A percentile compares a stretch with the other conserved stretches of the same genome.
Evolutionary conservation across 139 green algal genomes (phyloP).

Genomic region (Raphidocelis subcapitata): DNA sequence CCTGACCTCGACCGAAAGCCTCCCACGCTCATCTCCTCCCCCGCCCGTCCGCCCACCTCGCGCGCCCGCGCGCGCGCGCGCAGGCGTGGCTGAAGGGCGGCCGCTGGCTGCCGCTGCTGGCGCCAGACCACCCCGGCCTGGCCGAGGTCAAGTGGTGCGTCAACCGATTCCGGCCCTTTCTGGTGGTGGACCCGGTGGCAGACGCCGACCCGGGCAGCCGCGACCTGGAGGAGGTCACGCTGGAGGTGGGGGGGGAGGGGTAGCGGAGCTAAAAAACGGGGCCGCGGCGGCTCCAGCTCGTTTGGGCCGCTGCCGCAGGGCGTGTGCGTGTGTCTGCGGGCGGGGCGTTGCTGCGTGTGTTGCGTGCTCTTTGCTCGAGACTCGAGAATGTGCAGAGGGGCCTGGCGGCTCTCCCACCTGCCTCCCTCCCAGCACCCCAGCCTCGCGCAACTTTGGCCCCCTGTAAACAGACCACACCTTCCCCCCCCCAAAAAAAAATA

Average conservation of each 20-base stretch:
- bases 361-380: too few species aligned
- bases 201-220: slow-evolving; percentile 31
- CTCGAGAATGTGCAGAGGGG: too few species aligned
- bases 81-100: slow-evolving; percentile 59
- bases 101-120: slow-evolving; percentile 62
- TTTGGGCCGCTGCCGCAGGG: too few species aligned
- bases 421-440: neutral
- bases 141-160: slow-evolving; percentile 85
- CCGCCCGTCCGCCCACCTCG: too few species aligned
- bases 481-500: neutral
- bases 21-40: too few species aligned
- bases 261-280: too few species aligned
- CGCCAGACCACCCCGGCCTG: slow-evolving; percentile 58
- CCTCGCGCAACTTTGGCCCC: neutral
- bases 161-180: slow-evolving; percentile 68
- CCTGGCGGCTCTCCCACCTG: too few species aligned
- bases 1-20: neutral
- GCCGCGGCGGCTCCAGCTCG: too few species aligned
- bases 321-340: too few species aligned
- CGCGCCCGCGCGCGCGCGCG: too few species aligned
- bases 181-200: slow-evolving; percentile 67
- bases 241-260: slow-evolving; percentile 21
- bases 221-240: slow-evolving; percentile 63
- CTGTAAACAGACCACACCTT: neutral
- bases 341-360: too few species aligned